phyloP scores from a whole-genome alignment of 352 stramenopile species.

The Pythium pyrilobum region DNA sequence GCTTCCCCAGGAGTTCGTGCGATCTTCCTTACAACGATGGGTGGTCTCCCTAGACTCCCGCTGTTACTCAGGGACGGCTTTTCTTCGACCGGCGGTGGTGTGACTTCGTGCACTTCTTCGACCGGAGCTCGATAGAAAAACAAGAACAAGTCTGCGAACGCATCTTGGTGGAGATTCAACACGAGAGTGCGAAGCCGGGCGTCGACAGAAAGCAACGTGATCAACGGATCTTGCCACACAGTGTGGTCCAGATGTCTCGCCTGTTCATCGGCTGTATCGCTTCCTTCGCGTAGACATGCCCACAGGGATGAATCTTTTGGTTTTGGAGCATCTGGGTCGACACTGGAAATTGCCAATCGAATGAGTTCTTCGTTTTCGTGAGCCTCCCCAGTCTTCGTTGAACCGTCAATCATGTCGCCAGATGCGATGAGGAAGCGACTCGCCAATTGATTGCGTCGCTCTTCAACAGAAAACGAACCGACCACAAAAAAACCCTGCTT shows the following conservation, averaged over 20 bases:
- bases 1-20: slow-evolving; percentile 1
- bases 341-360: slow-evolving; percentile 66
- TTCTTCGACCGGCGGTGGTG: background rate
- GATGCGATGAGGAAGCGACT: slow-evolving; percentile 49
- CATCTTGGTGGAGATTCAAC: slow-evolving; percentile 76
- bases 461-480: slow-evolving; percentile 68
- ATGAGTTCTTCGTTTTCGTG: slow-evolving; percentile 41
- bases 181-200: slow-evolving; percentile 59
- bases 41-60: background rate
- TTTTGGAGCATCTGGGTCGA: slow-evolving; percentile 53
- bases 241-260: slow-evolving; percentile 19
- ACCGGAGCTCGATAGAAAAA: slow-evolving; percentile 51
- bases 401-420: slow-evolving; percentile 18
- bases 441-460: slow-evolving; percentile 12
- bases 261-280: background rate
- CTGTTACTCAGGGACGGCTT: background rate
- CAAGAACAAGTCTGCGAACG: slow-evolving; percentile 62
- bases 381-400: background rate
- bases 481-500: slow-evolving; percentile 63
- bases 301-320: slow-evolving; percentile 48
- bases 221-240: slow-evolving; percentile 69
- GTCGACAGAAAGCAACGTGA: slow-evolving; percentile 69
- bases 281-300: slow-evolving; percentile 21
- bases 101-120: background rate
- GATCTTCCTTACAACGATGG: slow-evolving; percentile 16